phyloP scores from a whole-genome alignment of 1,284 basidiomycete genomes.

The Cryptococcus sp. region DNA sequence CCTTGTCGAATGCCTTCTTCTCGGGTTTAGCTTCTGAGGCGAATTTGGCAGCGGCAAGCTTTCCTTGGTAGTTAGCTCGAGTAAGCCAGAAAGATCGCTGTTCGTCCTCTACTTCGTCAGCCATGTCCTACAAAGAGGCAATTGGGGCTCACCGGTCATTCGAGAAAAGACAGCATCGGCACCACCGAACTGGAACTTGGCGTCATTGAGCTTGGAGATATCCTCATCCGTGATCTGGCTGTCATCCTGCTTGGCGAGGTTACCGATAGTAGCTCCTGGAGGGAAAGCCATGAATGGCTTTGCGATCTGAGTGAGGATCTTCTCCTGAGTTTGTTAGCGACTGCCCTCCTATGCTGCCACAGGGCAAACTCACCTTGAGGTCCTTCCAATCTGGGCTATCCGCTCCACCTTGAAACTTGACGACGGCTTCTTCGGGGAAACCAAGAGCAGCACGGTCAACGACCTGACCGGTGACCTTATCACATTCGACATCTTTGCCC shows the following conservation, averaged over 20 bases:
- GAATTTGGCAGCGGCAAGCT: slow-evolving; percentile 53
- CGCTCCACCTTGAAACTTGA: slow-evolving; percentile 42
- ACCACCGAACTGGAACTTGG: slow-evolving; percentile 48
- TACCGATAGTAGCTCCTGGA: slow-evolving; percentile 45
- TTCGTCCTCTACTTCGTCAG: slow-evolving; percentile 52
- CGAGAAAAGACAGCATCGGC: slow-evolving; percentile 40
- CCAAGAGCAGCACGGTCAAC: slow-evolving; percentile 41
- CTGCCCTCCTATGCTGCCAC: not conserved
- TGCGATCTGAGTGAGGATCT: slow-evolving; percentile 15
- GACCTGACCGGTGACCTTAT: slow-evolving; percentile 59
- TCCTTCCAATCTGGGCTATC: slow-evolving; percentile 51
- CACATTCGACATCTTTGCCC: slow-evolving; percentile 59
- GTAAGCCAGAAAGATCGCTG: slow-evolving; percentile 75
- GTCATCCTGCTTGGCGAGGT: slow-evolving; percentile 48
- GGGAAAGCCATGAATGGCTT: slow-evolving; percentile 43
- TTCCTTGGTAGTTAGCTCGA: slow-evolving; percentile 57
- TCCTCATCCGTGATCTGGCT: slow-evolving; percentile 49
- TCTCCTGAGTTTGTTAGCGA: slow-evolving; percentile 12
- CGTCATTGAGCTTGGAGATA: slow-evolving; percentile 47
- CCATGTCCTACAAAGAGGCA: slow-evolving; percentile 1
- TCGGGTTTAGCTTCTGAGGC: slow-evolving; percentile 56
- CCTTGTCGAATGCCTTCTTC: slow-evolving; percentile 55
- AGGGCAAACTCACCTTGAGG: slow-evolving; percentile 47
- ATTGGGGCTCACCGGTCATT: slow-evolving; percentile 28
- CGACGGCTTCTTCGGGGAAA: slow-evolving; percentile 47